Evolutionary conservation across 2,329 filamentous ascomycete species (phyloP).

Genomic region (Stagonosporopsis vannaccii): DNA sequence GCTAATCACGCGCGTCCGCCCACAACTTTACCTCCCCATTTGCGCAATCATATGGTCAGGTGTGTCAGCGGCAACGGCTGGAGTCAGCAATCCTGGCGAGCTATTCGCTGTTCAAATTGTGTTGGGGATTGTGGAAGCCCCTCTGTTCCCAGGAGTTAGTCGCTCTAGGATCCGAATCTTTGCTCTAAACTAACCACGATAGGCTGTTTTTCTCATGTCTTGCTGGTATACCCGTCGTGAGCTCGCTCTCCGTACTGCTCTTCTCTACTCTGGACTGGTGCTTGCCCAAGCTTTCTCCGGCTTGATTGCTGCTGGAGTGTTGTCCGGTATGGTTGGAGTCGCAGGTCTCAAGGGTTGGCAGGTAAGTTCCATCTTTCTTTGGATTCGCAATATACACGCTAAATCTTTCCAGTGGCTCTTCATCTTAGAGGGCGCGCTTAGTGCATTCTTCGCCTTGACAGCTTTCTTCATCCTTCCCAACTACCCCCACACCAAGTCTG

Average conservation of each 20-base stretch:
- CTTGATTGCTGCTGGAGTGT: slow-evolving; percentile 54
- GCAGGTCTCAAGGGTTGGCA: slow-evolving; percentile 42
- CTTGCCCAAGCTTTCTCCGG: slow-evolving; percentile 66
- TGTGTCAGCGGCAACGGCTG: slow-evolving; percentile 59
- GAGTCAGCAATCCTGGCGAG: slow-evolving; percentile 65
- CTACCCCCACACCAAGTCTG: slow-evolving; percentile 45
- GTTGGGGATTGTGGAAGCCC: slow-evolving; percentile 73
- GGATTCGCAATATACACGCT: not conserved
- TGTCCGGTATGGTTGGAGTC: slow-evolving; percentile 44
- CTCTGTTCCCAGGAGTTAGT: slow-evolving; percentile 60
- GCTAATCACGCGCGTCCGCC: slow-evolving; percentile 19
- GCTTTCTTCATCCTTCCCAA: slow-evolving; percentile 57
- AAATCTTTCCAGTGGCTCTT: slow-evolving; percentile 23
- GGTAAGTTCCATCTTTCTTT: not conserved
- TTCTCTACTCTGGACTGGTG: slow-evolving; percentile 60
- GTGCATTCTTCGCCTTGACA: slow-evolving; percentile 15
- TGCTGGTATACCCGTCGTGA: slow-evolving; percentile 22
- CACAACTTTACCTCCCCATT: slow-evolving; percentile 17
- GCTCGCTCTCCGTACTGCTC: slow-evolving; percentile 15
- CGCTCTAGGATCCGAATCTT: not conserved
- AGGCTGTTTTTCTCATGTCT: slow-evolving; percentile 21
- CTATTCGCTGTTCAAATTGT: slow-evolving; percentile 60
- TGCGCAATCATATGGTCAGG: slow-evolving; percentile 18
- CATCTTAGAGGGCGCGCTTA: slow-evolving; percentile 23
- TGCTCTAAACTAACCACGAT: not conserved